Evolutionary conservation across 2,329 filamentous ascomycete genomes (phyloP).

Genomic region (Claviceps purpurea): DNA sequence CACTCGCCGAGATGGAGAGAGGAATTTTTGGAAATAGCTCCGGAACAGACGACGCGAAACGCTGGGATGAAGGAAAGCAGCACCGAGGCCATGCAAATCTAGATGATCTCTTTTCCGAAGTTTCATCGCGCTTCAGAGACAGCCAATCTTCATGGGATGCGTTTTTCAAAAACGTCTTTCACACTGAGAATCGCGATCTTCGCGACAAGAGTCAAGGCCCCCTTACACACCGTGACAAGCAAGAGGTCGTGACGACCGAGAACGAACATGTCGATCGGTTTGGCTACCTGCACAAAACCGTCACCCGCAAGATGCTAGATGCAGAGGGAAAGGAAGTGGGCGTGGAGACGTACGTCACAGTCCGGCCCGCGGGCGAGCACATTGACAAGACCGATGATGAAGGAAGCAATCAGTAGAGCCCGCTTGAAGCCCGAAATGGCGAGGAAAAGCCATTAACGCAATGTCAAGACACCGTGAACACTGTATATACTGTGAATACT

Average conservation of each 20-base stretch:
- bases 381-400: conserved; percentile 5
- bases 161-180: conserved; percentile 22
- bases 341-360: conserved; percentile 21
- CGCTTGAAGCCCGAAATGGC: not conserved
- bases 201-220: conserved; percentile 5
- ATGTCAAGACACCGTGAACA: not conserved
- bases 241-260: conserved; percentile 20
- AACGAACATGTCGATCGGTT: conserved; percentile 29
- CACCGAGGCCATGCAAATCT: conserved; percentile 19
- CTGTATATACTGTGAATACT: not conserved
- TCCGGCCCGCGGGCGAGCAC: conserved; percentile 16
- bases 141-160: conserved; percentile 27
- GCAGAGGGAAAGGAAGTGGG: conserved; percentile 28
- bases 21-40: conserved; percentile 1
- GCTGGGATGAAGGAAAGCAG: not conserved
- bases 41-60: not conserved
- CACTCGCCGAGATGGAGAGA: conserved; percentile 4
- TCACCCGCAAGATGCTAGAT: conserved; percentile 26
- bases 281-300: conserved; percentile 29
- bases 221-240: conserved; percentile 13
- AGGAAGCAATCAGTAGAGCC: not conserved
- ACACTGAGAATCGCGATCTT: conserved; percentile 8
- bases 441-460: conserved; percentile 21
- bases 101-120: conserved; percentile 26
- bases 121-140: conserved; percentile 24